phyloP scores from a whole-genome alignment of 2,329 filamentous ascomycete genomes.

The Aureobasidium mangrovei region DNA sequence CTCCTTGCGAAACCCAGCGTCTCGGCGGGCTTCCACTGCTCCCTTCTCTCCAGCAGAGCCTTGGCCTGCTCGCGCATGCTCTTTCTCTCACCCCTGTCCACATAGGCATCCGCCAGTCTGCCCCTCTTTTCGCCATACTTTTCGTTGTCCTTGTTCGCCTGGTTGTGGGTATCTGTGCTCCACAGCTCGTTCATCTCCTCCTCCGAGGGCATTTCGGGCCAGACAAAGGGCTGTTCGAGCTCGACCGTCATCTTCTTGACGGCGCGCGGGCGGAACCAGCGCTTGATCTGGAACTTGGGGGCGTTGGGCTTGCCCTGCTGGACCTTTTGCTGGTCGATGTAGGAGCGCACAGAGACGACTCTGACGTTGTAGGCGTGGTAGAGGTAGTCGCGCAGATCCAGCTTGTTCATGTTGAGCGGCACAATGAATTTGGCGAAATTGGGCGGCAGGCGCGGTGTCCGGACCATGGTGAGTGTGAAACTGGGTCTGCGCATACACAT shows the following conservation, averaged over 20 bases:
- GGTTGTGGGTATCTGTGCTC: constrained; percentile 23
- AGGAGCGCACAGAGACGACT: constrained; percentile 65
- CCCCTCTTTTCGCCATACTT: constrained; percentile 29
- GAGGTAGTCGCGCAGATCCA: constrained; percentile 93
- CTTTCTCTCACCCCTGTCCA: constrained; percentile 30
- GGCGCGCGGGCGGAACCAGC: constrained; percentile 59
- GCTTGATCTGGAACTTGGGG: constrained; percentile 32
- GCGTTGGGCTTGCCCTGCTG: constrained; percentile 41
- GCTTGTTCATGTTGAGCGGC: constrained; percentile 86
- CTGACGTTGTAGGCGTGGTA: constrained; percentile 75
- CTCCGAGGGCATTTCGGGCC: constrained; percentile 62
- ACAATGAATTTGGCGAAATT: constrained; percentile 85
- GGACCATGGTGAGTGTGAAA: constrained; percentile 71
- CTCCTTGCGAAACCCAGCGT: neutral
- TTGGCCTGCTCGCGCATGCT: constrained; percentile 52
- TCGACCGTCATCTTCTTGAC: constrained; percentile 94
- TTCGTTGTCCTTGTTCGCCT: constrained; percentile 31
- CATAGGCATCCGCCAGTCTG: constrained; percentile 29
- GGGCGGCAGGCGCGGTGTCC: constrained; percentile 61
- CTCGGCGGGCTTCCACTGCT: constrained; percentile 46
- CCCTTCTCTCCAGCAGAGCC: constrained; percentile 51
- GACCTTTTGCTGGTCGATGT: constrained; percentile 61
- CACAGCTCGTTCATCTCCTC: constrained; percentile 44
- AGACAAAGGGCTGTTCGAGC: constrained; percentile 78
- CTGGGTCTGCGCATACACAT: constrained; percentile 52